Base-by-base conservation (phyloP, 164 flowering plant genomes). In the Vitis amurensis region DNA sequence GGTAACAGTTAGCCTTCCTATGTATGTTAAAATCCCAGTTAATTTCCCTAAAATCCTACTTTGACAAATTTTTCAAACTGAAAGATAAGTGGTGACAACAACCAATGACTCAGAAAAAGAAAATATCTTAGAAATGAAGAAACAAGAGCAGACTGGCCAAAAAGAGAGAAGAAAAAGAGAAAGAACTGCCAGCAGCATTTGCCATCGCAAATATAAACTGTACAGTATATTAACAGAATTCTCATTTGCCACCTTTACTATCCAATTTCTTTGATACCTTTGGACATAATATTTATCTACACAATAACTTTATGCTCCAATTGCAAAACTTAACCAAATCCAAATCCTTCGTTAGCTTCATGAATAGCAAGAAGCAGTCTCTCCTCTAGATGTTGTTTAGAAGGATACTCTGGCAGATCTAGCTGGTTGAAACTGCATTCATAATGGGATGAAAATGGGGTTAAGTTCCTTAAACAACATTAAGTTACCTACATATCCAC, bases 331-430 rank as follows among this genome's bases (percentile, higher is more conserved):
- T 65, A 93, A 59, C 99, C 99, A 60, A 95, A 95, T 59, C 98
- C 99, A 67, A 95, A 95, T 2, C 99, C 99, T 80, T 95, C 98
- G 57, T 79, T 95, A 29, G 76, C 99, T 81, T 95, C 99, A 69
- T 95, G 99, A 73, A 95, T 93, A 1, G 98, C 99, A 58, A 93
- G 88, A 59, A 95, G 87, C 74, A 95, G 71, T 68, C 97, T 84
- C 76, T 93, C 97, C 79, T 91, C 89, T 50, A 95, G 77, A 75
- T 90, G 97, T 66, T 90, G 77, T 72, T 93, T 95, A 0, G 96
- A 88, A 58, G 99, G 97, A 79, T 95, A 95, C 73, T 95, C 98
- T 2, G 99, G 99, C 23, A 95, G 75, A 79, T 95, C 98, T 64
- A 95, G 78, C 77, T 95, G 98, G 78, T 95, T 95, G 78, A 93